phyloP scores from a whole-genome alignment of 2,329 filamentous ascomycete species.

The Raffaelea arxii region DNA sequence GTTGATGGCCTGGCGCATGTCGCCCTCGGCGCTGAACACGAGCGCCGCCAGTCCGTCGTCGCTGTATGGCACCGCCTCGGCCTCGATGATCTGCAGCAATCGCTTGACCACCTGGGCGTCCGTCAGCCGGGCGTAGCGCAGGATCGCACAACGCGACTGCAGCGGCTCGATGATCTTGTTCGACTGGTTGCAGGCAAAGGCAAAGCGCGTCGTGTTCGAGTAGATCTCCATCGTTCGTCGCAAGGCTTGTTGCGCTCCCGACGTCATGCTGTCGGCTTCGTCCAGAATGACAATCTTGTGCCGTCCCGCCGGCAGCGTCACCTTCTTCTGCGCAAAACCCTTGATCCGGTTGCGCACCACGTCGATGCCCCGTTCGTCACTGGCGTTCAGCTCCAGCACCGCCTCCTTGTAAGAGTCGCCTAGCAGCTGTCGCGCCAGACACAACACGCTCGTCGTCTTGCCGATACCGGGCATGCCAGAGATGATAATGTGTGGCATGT shows the following conservation, averaged over 20 bases:
- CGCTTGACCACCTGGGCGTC: conserved; percentile 89
- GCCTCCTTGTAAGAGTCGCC: conserved; percentile 96
- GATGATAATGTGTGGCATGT: conserved; percentile 99
- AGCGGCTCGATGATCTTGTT: conserved; percentile 99
- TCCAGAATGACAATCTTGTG: conserved; percentile 97
- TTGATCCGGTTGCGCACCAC: conserved; percentile 97
- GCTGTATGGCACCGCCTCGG: conserved; percentile 80
- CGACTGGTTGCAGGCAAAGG: conserved; percentile 95
- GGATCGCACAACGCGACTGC: conserved; percentile 90
- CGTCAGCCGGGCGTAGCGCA: conserved; percentile 85
- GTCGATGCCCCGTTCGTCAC: conserved; percentile 94
- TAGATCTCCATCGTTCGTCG: conserved; percentile 98
- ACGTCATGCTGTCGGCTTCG: conserved; percentile 97
- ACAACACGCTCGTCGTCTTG: conserved; percentile 93
- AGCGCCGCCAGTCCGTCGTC: conserved; percentile 94
- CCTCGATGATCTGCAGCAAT: conserved; percentile 83
- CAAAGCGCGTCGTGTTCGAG: conserved; percentile 89
- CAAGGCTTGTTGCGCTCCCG: conserved; percentile 89
- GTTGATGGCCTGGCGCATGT: conserved; percentile 99
- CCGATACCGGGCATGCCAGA: conserved; percentile 99
- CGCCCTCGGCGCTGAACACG: conserved; percentile 93
- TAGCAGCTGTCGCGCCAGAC: conserved; percentile 81
- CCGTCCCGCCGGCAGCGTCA: conserved; percentile 79
- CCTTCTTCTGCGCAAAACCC: conserved; percentile 97
- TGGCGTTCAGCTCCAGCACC: conserved; percentile 90